A percentile compares a stretch with the other conserved stretches of the same genome.
Conservation (phyloP, 805 yeast species). For the Scheffersomyces amazonensis region DNA sequence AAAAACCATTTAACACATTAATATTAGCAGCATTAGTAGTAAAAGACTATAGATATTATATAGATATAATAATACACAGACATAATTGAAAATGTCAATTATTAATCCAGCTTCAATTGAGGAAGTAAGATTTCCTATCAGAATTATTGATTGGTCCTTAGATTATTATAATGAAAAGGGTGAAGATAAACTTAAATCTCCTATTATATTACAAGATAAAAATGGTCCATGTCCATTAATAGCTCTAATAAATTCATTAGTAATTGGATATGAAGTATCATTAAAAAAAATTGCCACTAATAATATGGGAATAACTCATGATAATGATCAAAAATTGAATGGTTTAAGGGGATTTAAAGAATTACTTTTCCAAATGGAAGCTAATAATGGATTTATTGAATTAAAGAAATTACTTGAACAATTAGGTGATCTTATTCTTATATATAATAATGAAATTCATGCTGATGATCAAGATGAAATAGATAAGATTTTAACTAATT, state of each 20-base stretch:
- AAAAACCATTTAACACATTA: too few relatives aligned
- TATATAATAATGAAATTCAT: constrained; percentile 14
- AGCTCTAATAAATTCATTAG: constrained; percentile 68
- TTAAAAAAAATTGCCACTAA: constrained; percentile 9
- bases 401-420: constrained; percentile 44
- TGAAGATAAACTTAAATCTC: constrained; percentile 34
- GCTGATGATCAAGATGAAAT: constrained; percentile 7
- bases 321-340: constrained; percentile 5
- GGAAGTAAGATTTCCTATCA: constrained; percentile 7
- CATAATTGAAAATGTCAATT: too few relatives aligned
- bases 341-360: constrained; percentile 15
- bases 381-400: constrained; percentile 10
- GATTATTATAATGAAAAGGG: constrained; percentile 2
- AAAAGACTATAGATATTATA: too few relatives aligned
- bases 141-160: constrained; percentile 8
- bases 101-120: background rate
- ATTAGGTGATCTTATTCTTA: constrained; percentile 45
- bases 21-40: too few relatives aligned
- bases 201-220: constrained; percentile 68
- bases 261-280: constrained; percentile 45
- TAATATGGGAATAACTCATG: constrained; percentile 2
- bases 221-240: constrained; percentile 90
- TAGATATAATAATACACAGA: too few relatives aligned
- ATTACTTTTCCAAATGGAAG: constrained; percentile 9
- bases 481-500: constrained; percentile 43